A percentile compares a stretch with the other conserved stretches of the same genome.
Conservation (phyloP, 2,329 filamentous ascomycete genomes). For the Bipolaris sorokiniana region DNA sequence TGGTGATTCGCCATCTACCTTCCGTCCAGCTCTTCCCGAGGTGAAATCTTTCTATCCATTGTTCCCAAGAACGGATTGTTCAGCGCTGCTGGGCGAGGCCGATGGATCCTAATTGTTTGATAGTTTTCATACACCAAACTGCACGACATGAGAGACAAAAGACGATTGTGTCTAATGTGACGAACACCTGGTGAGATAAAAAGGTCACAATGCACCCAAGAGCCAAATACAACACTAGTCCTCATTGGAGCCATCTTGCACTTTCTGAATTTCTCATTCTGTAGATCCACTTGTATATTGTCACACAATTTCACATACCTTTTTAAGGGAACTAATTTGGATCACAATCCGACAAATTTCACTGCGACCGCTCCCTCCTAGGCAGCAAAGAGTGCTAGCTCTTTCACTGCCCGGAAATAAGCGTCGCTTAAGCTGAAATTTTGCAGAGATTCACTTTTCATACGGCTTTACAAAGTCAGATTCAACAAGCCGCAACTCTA, state of each 20-base stretch:
- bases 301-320: neutral
- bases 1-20: neutral
- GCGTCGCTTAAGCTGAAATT: neutral
- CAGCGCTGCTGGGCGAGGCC: conserved; percentile 3
- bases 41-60: neutral
- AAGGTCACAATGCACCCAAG: neutral
- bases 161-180: neutral
- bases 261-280: neutral
- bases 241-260: neutral
- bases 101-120: conserved; percentile 17
- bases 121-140: conserved; percentile 25
- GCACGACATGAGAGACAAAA: conserved; percentile 1
- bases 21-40: neutral
- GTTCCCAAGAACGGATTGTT: neutral
- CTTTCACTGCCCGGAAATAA: neutral
- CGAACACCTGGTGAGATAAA: conserved; percentile 3
- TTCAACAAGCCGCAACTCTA: neutral
- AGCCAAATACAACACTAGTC: neutral
- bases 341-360: neutral
- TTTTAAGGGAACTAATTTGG: neutral
- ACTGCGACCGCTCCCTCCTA: neutral
- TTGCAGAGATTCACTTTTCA: no score
- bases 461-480: neutral
- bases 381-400: no score
- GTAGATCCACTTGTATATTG: neutral